Evolutionary conservation across 2,329 filamentous ascomycete species (phyloP).

Genomic region (Scedosporium minutisporum): DNA sequence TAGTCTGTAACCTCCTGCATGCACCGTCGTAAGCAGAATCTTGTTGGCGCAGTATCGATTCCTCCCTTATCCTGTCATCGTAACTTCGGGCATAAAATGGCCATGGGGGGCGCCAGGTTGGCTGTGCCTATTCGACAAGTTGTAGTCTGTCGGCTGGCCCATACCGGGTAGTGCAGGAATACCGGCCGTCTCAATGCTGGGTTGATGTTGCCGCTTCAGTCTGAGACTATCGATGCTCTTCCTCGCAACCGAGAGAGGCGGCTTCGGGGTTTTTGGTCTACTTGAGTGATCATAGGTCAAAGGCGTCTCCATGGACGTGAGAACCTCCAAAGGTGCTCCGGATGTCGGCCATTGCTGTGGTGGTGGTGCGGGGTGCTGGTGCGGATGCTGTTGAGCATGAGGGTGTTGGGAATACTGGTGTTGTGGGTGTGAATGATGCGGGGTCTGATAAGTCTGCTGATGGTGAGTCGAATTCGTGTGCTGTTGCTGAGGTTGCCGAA

Average conservation of each 20-base stretch:
- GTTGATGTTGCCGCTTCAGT: constrained; percentile 11
- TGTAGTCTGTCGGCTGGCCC: background rate
- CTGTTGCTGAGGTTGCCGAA: constrained; percentile 1
- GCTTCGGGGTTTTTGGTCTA: constrained; percentile 11
- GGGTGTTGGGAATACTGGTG: constrained; percentile 5
- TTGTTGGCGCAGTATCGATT: no score
- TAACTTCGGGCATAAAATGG: background rate
- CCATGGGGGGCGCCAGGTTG: background rate
- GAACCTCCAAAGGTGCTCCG: background rate
- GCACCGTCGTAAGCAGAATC: no score
- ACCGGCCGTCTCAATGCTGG: background rate
- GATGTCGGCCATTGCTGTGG: constrained; percentile 6
- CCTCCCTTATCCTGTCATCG: background rate
- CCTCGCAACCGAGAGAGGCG: constrained; percentile 10
- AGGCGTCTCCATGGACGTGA: constrained; percentile 1
- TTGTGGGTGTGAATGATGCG: background rate
- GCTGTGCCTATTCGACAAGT: background rate
- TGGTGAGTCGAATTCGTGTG: background rate
- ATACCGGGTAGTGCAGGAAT: background rate
- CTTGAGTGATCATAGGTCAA: background rate
- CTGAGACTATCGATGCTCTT: constrained; percentile 14
- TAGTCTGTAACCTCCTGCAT: background rate
- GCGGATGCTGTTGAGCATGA: constrained; percentile 4
- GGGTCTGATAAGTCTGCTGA: background rate
- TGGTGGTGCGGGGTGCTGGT: constrained; percentile 7